Conservation (phyloP, 495 filamentous ascomycete species). For the Schizothecium vesticola region DNA sequence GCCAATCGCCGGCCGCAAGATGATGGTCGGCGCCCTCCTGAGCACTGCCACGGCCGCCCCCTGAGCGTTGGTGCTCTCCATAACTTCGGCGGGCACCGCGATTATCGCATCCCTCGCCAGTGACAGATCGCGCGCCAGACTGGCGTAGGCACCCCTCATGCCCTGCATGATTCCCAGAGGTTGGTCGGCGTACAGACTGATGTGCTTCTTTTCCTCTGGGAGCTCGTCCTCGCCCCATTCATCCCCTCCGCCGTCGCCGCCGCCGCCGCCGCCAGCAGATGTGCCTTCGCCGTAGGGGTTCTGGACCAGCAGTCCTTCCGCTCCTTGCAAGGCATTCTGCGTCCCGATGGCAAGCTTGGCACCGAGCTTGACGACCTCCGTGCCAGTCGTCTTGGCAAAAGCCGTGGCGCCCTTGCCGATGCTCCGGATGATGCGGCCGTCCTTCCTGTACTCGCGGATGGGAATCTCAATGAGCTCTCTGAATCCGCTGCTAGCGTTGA, state of each 20-base stretch:
- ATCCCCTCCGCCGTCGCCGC: conserved; percentile 31
- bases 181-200: conserved; percentile 89
- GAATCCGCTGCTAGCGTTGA: conserved; percentile 84
- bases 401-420: conserved; percentile 83
- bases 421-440: conserved; percentile 85
- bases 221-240: conserved; percentile 60
- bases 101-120: conserved; percentile 84
- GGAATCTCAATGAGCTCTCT: conserved; percentile 82
- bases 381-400: conserved; percentile 89
- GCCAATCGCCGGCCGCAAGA: conserved; percentile 85
- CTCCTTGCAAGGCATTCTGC: conserved; percentile 81
- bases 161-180: conserved; percentile 83
- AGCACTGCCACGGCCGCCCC: conserved; percentile 77
- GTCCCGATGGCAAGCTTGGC: conserved; percentile 94
- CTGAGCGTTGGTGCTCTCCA: conserved; percentile 77
- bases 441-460: conserved; percentile 86
- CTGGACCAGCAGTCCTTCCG: conserved; percentile 67
- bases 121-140: conserved; percentile 80
- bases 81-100: conserved; percentile 85
- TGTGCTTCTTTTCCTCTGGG: conserved; percentile 60
- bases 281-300: conserved; percentile 34
- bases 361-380: conserved; percentile 84
- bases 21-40: conserved; percentile 79
- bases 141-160: conserved; percentile 70
- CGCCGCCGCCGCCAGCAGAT: conserved; percentile 24